Conservation (phyloP, 2,329 filamentous ascomycete genomes). For the Ceratocystis harringtonii region DNA sequence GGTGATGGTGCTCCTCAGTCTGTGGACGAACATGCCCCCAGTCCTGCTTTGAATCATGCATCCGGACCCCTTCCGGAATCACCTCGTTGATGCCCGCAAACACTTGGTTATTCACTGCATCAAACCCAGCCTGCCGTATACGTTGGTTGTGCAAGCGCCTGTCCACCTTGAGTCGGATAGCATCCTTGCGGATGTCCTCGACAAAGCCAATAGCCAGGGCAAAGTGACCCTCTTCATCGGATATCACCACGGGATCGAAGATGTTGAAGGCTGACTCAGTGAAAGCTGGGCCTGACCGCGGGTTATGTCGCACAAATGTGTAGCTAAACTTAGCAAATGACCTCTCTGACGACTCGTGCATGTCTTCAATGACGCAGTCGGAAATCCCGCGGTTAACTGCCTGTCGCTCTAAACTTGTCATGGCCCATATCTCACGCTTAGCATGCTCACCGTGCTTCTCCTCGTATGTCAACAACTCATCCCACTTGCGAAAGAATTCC, state of each 20-base stretch:
- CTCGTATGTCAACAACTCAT: constrained; percentile 81
- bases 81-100: constrained; percentile 91
- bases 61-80: constrained; percentile 17
- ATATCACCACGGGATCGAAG: constrained; percentile 90
- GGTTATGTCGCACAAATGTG: constrained; percentile 58
- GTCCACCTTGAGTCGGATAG: constrained; percentile 81
- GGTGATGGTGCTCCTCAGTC: background rate
- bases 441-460: constrained; percentile 81
- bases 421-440: constrained; percentile 85
- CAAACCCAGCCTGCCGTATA: constrained; percentile 58
- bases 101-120: constrained; percentile 61
- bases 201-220: constrained; percentile 87
- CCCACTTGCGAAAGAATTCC: constrained; percentile 89
- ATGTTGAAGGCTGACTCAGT: constrained; percentile 74
- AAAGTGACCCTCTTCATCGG: constrained; percentile 89
- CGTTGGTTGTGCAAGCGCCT: constrained; percentile 76
- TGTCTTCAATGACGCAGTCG: constrained; percentile 52
- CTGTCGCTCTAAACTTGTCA: constrained; percentile 79
- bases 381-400: constrained; percentile 80
- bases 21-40: background rate
- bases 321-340: constrained; percentile 91
- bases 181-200: constrained; percentile 55
- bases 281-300: constrained; percentile 58
- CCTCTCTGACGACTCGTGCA: constrained; percentile 44
- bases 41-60: background rate